Conservation (phyloP, 805 yeast species). For the Allodekkera sacchari region DNA sequence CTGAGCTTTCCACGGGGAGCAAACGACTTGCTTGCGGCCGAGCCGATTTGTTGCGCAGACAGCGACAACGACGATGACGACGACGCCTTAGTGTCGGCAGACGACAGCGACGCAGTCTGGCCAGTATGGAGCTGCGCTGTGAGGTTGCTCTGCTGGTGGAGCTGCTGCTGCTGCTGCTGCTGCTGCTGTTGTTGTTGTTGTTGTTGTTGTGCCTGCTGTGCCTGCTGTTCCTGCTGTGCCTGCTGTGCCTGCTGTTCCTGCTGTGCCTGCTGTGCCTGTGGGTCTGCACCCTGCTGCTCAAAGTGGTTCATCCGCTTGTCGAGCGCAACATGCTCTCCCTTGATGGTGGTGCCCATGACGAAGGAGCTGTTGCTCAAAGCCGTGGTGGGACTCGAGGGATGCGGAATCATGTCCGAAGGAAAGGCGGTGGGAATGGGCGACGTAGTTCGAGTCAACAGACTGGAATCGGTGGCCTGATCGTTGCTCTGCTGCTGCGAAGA, state of each 20-base stretch:
- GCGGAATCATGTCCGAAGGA: conserved; percentile 31
- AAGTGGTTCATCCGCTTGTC: conserved; percentile 27
- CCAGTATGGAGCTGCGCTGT: conserved; percentile 11
- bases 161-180: not conserved
- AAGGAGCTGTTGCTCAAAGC: conserved; percentile 54
- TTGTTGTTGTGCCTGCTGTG: conserved; percentile 26
- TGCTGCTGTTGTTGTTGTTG: not conserved
- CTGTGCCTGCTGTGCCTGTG: conserved; percentile 9
- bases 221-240: conserved; percentile 1
- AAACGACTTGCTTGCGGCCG: conserved; percentile 19
- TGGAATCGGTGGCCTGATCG: too few species aligned
- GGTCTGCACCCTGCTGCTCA: conserved; percentile 20
- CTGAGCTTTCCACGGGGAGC: conserved; percentile 73
- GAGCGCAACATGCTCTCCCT: conserved; percentile 25
- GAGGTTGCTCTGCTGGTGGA: conserved; percentile 10
- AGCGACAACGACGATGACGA: conserved; percentile 18
- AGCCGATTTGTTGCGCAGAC: conserved; percentile 20
- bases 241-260: conserved; percentile 5
- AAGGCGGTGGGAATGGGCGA: conserved; percentile 13
- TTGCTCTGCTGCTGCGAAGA: not conserved
- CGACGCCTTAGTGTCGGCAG: conserved; percentile 3
- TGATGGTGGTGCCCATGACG: conserved; percentile 62
- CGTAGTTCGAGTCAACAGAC: conserved; percentile 5
- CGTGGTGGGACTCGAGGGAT: conserved; percentile 56
- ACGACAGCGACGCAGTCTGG: conserved; percentile 1